Conservation (phyloP, 2,329 filamentous ascomycete genomes). For the Colletotrichum sp. region DNA sequence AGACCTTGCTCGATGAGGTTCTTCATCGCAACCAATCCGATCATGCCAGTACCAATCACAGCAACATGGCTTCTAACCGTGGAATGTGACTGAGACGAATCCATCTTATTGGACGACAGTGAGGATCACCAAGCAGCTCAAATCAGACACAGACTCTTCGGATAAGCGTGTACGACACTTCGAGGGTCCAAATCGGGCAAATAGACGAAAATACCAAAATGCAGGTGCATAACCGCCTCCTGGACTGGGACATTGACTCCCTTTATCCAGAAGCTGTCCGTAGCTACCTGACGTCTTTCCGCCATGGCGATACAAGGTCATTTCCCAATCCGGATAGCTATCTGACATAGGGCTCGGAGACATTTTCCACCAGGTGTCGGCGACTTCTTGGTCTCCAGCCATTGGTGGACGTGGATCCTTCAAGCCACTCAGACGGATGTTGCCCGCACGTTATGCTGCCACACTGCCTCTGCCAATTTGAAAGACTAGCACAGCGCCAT, state of each 20-base stretch:
- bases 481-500: background rate
- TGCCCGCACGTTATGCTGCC: background rate
- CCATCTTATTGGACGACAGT: background rate
- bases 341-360: background rate
- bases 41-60: slow-evolving; percentile 25
- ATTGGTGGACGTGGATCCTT: background rate
- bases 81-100: background rate
- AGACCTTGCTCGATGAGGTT: slow-evolving; percentile 21
- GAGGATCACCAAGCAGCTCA: background rate
- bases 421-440: background rate
- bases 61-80: slow-evolving; percentile 27
- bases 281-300: background rate
- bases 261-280: background rate
- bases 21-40: slow-evolving; percentile 22
- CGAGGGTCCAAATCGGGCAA: background rate
- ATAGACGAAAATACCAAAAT: fast-evolving
- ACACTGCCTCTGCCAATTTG: background rate
- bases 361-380: background rate
- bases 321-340: background rate
- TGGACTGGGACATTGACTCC: background rate
- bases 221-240: background rate
- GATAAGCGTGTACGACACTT: background rate
- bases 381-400: background rate
- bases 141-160: background rate
- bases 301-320: background rate